These are phyloP conservation scores for Alternaria metachromatica DNA, from an alignment of 2,329 filamentous ascomycete genomes.

Conservation along the genomic window DNA sequence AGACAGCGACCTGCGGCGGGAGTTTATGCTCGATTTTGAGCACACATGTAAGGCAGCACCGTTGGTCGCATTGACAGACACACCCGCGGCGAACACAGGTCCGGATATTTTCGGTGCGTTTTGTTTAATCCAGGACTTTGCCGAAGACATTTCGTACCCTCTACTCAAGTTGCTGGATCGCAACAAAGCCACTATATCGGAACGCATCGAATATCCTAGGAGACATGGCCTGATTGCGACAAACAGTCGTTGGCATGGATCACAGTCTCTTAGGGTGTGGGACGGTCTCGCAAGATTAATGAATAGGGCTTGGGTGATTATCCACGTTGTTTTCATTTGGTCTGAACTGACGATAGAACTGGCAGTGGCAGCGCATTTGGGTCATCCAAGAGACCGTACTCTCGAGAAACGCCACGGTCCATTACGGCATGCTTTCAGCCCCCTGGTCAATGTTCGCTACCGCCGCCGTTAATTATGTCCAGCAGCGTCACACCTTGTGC, in stretches of 20 bases:
- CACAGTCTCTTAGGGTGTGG: slow-evolving; percentile 18
- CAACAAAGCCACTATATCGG: slow-evolving; percentile 3
- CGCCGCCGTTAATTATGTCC: slow-evolving; percentile 19
- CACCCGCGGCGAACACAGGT: neutral
- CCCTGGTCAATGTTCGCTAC: slow-evolving; percentile 30
- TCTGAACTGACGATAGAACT: slow-evolving; percentile 4
- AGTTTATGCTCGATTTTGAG: neutral
- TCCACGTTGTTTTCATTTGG: neutral
- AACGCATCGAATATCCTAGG: neutral
- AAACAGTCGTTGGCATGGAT: slow-evolving; percentile 5
- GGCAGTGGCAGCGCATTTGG: slow-evolving; percentile 32
- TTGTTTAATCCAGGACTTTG: slow-evolving; percentile 24
- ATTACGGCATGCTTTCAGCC: slow-evolving; percentile 25
- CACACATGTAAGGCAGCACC: neutral
- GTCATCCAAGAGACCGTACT: slow-evolving; percentile 33
- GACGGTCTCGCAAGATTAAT: slow-evolving; percentile 21
- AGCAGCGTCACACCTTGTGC: slow-evolving; percentile 19
- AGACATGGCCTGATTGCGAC: slow-evolving; percentile 7
- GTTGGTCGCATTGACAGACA: neutral
- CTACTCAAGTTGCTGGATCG: slow-evolving; percentile 9
- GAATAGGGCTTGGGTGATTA: slow-evolving; percentile 15
- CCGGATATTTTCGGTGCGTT: slow-evolving; percentile 27
- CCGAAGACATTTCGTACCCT: slow-evolving; percentile 7
- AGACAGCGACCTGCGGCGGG: neutral
- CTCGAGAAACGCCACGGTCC: slow-evolving; percentile 21